Evolutionary conservation across 2,329 filamentous ascomycete genomes (phyloP).

Genomic region (Emmonsiellopsis sp.): DNA sequence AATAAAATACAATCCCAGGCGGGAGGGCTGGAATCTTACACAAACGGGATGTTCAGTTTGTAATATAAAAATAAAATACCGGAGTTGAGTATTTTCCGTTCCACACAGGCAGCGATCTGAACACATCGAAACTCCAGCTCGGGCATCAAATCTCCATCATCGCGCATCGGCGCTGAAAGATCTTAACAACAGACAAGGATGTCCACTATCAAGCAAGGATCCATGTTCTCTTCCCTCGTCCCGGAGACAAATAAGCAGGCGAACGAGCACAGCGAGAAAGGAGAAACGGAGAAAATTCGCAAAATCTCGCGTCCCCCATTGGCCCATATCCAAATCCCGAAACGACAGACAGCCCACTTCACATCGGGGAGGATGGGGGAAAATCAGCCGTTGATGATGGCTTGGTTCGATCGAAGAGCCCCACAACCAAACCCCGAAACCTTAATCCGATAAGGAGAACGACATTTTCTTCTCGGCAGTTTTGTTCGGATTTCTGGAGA

Average conservation of each 20-base stretch:
- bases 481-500: neutral
- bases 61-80: neutral
- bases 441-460: neutral
- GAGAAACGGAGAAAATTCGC: neutral
- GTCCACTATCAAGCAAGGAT: no score
- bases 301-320: neutral
- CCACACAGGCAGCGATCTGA: neutral
- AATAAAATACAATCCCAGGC: no score
- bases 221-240: no score
- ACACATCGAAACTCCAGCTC: neutral
- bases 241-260: no score
- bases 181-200: no score
- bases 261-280: neutral
- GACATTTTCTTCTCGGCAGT: neutral
- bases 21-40: no score
- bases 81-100: neutral
- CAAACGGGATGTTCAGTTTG: no score
- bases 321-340: neutral
- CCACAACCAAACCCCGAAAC: conserved; percentile 1
- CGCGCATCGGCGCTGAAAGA: no score
- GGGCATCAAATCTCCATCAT: neutral
- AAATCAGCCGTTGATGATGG: neutral
- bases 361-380: neutral
- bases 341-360: neutral
- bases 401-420: neutral